Base-by-base conservation (phyloP, 352 stramenopile genomes). In the Thalassiosira gravida region DNA sequence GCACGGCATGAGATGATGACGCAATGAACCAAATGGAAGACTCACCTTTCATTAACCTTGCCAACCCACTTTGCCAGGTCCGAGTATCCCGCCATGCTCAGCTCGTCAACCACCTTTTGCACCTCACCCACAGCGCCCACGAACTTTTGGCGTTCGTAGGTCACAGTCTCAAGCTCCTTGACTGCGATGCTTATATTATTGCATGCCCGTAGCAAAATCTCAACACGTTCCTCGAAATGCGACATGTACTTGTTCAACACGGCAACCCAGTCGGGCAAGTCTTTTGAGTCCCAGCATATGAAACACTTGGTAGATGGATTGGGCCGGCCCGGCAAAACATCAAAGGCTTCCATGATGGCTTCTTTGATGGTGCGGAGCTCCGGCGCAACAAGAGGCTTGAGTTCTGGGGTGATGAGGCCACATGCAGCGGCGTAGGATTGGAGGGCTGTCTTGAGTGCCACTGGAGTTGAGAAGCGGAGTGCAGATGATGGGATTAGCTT, bases 151-250 rank as follows among this genome's bases (percentile, higher is more conserved):
- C 66, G 42, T 29, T 94, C 85, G 47, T 94, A 93, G 1, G 82
- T 80, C 44, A 95, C 90, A 20, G 68, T 87, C 24, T 81, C 68
- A 11, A 98, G 65, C 3, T 76, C 62, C 13, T 83, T 85, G n/a
- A 99, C 84, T 16, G 96, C 86, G 59, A 93, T 85, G 49, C 99
- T 93, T 61, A 99, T 96, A 14, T 96, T 95, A 57, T 91, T 91
- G 35, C 95, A 96, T 65, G 98, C 98, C 64, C 94, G 80, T 27
- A 97, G 77, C 24, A 99, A 87, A 27, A 98, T 96, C 71, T 99
- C 96, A 11, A 99, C 96, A 70, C 98, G 98, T 68, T 99, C 97
- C 70, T 99, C 97, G 47, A 99, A 93, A 35, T 92, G 94, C 62
- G 97, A 96, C 0, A 99, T 96, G 65, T 98, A 95, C 27, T 95